Evolutionary conservation across 2,329 filamentous ascomycete species (phyloP).

Genomic region (Fusarium pseudonygamai): DNA sequence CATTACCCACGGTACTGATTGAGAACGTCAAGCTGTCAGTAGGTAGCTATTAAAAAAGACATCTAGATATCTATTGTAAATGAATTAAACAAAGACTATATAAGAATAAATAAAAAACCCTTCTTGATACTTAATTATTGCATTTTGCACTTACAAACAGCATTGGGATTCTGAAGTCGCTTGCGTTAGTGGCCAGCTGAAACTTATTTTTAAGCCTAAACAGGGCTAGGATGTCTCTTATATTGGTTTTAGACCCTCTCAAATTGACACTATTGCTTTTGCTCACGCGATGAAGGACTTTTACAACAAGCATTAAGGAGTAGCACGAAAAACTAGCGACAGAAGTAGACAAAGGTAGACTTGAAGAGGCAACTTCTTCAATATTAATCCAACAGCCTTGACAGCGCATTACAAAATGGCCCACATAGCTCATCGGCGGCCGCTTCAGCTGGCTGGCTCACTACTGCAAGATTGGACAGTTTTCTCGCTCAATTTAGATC

Average conservation of each 20-base stretch:
- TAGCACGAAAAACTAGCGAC: not conserved
- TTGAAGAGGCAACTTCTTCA: not conserved
- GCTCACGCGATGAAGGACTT: rapidly evolving
- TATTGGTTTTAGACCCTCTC: not conserved
- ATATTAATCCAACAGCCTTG: not conserved
- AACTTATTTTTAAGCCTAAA: not conserved
- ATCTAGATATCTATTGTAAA: too few species aligned
- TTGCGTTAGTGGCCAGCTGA: not conserved
- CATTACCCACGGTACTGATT: not conserved
- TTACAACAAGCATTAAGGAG: not conserved
- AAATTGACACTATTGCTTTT: not conserved
- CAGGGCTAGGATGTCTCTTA: not conserved
- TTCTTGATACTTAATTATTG: too few species aligned
- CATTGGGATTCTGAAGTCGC: too few species aligned
- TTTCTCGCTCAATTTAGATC: not conserved
- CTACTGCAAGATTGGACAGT: not conserved
- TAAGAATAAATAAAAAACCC: not conserved
- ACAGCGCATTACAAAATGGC: not conserved
- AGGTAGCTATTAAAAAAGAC: too few species aligned
- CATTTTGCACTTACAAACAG: too few species aligned
- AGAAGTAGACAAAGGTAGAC: too few species aligned
- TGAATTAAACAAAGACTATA: too few species aligned
- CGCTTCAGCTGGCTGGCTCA: not conserved
- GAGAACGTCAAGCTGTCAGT: not conserved
- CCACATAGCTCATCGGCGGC: not conserved